Conservation (phyloP, 1,139 yeast genomes). For the Geotrichum klebahnii region DNA sequence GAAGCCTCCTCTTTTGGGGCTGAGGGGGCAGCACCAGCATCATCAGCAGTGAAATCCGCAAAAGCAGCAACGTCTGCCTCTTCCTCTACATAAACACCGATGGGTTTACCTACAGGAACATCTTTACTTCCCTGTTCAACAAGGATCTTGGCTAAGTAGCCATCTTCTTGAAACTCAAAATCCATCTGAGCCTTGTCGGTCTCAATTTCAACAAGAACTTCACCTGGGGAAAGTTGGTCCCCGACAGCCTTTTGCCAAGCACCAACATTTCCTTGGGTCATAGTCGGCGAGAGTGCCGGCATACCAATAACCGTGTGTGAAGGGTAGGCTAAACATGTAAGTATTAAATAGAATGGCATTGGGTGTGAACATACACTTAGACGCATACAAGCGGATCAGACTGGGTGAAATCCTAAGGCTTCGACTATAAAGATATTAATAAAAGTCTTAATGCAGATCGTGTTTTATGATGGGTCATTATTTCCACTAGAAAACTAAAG, state of each 20-base stretch:
- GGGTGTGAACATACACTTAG: slow-evolving; percentile 36
- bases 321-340: slow-evolving; percentile 49
- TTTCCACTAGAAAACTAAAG: too few species aligned
- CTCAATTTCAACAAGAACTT: slow-evolving; percentile 92
- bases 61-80: slow-evolving; percentile 81
- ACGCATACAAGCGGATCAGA: slow-evolving; percentile 41
- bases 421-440: neutral
- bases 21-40: slow-evolving; percentile 61
- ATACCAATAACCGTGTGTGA: slow-evolving; percentile 66
- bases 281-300: slow-evolving; percentile 97
- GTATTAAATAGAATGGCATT: too few species aligned
- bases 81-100: slow-evolving; percentile 94
- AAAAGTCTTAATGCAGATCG: too few species aligned
- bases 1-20: slow-evolving; percentile 40
- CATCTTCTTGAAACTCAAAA: slow-evolving; percentile 98
- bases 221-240: slow-evolving; percentile 76
- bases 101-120: slow-evolving; percentile 88
- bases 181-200: slow-evolving; percentile 99
- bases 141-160: slow-evolving; percentile 85
- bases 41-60: slow-evolving; percentile 75
- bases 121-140: slow-evolving; percentile 85
- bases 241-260: slow-evolving; percentile 87
- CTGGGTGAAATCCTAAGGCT: slow-evolving; percentile 25
- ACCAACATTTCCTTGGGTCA: slow-evolving; percentile 92
- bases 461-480: too few species aligned